phyloP scores from a whole-genome alignment of 2,329 filamentous ascomycete genomes.

The Volutella citrinella region DNA sequence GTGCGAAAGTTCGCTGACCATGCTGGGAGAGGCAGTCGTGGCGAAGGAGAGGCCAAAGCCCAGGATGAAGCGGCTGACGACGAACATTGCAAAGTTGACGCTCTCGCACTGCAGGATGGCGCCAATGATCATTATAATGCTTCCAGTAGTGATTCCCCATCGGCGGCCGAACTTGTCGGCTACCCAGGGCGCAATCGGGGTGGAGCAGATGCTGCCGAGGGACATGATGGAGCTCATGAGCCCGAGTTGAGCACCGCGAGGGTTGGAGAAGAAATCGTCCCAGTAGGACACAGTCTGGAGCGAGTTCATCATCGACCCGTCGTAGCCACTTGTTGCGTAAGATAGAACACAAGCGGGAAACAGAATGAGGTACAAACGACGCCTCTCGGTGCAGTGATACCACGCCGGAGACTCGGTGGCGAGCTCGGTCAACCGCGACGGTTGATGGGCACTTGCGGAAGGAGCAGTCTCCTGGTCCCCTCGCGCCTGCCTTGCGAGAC shows the following conservation, averaged over 20 bases:
- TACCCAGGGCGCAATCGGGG: constrained; percentile 28
- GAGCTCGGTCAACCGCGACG: constrained; percentile 27
- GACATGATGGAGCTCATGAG: constrained; percentile 43
- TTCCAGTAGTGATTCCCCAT: constrained; percentile 29
- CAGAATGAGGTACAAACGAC: constrained; percentile 30
- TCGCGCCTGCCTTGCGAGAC: constrained; percentile 17
- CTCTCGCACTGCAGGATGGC: constrained; percentile 30
- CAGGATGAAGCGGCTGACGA: constrained; percentile 49
- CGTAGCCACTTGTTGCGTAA: constrained; percentile 45
- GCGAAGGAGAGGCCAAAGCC: constrained; percentile 52
- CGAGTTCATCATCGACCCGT: constrained; percentile 49
- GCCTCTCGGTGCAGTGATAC: constrained; percentile 29
- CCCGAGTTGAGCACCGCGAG: constrained; percentile 28
- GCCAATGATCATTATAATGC: constrained; percentile 29
- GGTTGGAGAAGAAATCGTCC: constrained; percentile 38
- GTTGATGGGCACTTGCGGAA: constrained; percentile 14
- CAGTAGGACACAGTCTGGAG: constrained; percentile 41
- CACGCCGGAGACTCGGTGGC: constrained; percentile 23
- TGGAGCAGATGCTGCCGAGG: constrained; percentile 41
- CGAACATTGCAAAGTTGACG: constrained; percentile 46
- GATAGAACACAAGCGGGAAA: constrained; percentile 33
- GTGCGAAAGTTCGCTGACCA: constrained; percentile 51
- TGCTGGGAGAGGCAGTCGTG: constrained; percentile 47
- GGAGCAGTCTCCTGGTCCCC: constrained; percentile 11
- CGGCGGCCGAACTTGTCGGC: constrained; percentile 30